A percentile compares a stretch with the other conserved stretches of the same genome.
Conservation (phyloP, 352 stramenopile genomes). For the Globisporangium parvum region DNA sequence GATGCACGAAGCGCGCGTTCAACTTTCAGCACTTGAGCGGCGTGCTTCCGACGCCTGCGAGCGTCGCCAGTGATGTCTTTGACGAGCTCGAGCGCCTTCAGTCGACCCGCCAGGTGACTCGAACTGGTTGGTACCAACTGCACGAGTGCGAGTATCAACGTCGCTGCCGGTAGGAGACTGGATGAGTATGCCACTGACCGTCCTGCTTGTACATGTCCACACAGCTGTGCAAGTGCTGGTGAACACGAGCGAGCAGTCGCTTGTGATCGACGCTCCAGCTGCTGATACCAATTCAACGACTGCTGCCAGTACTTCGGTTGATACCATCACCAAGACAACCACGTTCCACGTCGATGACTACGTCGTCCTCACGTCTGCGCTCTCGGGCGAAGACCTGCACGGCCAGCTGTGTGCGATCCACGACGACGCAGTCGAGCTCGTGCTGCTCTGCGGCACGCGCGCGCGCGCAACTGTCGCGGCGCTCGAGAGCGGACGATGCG, state of each 20-base stretch:
- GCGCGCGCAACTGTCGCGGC: conserved; percentile 23
- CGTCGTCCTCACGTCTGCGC: conserved; percentile 39
- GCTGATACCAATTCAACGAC: neutral
- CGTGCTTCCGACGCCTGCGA: conserved; percentile 28
- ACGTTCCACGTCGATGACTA: conserved; percentile 41
- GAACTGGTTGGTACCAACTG: neutral
- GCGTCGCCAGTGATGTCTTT: conserved; percentile 34
- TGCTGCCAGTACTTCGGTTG: no score
- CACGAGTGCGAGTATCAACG: neutral
- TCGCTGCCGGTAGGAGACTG: no score
- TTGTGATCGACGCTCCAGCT: neutral
- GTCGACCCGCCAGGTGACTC: conserved; percentile 1
- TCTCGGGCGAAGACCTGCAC: conserved; percentile 60
- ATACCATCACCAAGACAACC: conserved; percentile 2
- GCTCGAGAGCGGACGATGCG: conserved; percentile 35
- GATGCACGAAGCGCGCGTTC: conserved; percentile 27
- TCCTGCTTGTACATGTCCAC: neutral
- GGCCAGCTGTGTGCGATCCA: conserved; percentile 40
- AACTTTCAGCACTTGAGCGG: conserved; percentile 52
- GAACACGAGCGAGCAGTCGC: neutral
- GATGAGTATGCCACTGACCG: neutral
- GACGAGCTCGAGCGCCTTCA: conserved; percentile 15
- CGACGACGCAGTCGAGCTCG: conserved; percentile 27
- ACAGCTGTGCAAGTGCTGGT: conserved; percentile 2
- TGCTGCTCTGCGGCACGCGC: conserved; percentile 46